Evolutionary conservation across 805 yeast species (phyloP).

Genomic region (Schwanniomyces yamadae): DNA sequence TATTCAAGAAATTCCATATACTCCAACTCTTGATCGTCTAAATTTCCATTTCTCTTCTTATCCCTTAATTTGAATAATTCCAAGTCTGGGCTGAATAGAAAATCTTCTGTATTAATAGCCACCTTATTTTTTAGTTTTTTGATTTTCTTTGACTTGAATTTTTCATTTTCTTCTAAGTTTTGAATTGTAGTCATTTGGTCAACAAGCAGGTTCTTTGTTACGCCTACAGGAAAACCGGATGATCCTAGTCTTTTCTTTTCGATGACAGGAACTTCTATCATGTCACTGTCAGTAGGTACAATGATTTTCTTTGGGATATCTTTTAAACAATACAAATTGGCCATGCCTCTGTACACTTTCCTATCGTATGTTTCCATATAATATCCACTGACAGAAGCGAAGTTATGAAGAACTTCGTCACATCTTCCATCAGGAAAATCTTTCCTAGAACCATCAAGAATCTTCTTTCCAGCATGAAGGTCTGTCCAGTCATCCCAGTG

Average conservation of each 20-base stretch:
- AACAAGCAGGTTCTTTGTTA: conserved; percentile 5
- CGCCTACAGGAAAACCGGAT: conserved; percentile 1
- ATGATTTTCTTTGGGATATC: conserved; percentile 27
- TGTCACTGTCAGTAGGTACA: conserved; percentile 23
- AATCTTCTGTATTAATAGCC: conserved; percentile 22
- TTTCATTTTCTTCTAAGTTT: neutral
- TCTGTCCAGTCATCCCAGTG: conserved; percentile 46
- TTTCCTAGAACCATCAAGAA: conserved; percentile 17
- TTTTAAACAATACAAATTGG: conserved; percentile 30
- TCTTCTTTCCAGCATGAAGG: conserved; percentile 20
- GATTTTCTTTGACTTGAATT: conserved; percentile 5
- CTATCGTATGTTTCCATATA: conserved; percentile 32
- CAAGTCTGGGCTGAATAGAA: conserved; percentile 28
- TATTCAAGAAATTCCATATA: conserved; percentile 30
- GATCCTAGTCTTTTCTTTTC: conserved; percentile 23
- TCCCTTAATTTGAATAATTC: conserved; percentile 25
- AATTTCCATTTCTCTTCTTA: conserved; percentile 11
- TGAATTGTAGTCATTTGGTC: conserved; percentile 8
- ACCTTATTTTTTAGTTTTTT: conserved; percentile 11
- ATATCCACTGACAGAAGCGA: conserved; percentile 31
- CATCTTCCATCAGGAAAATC: conserved; percentile 23
- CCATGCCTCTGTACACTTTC: conserved; percentile 34
- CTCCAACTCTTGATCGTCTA: conserved; percentile 17
- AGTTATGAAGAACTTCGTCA: conserved; percentile 16
- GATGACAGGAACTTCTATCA: conserved; percentile 28